A percentile compares a stretch with the other conserved stretches of the same genome.
phyloP scores from a whole-genome alignment of 306 rosid species.

The Phaseolus lunatus region DNA sequence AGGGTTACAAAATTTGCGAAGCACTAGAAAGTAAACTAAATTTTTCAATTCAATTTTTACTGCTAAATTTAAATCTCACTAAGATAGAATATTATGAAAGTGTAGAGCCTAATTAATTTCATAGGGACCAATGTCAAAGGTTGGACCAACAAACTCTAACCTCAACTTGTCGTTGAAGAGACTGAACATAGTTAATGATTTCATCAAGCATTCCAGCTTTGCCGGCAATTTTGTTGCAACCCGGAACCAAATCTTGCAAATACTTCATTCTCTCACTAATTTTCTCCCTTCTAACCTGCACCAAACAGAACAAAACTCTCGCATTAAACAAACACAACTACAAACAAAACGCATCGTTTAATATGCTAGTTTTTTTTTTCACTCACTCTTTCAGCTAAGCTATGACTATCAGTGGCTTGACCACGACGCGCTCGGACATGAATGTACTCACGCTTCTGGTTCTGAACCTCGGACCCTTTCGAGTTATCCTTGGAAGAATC shows the following conservation, averaged over 20 bases:
- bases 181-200: constrained; percentile 95
- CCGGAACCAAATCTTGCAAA: constrained; percentile 96
- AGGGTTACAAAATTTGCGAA: too few species aligned
- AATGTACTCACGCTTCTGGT: constrained; percentile 70
- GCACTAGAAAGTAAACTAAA: too few species aligned
- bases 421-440: constrained; percentile 98
- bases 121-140: background rate
- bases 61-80: too few species aligned
- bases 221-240: constrained; percentile 92
- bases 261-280: constrained; percentile 97
- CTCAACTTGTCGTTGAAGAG: constrained; percentile 98
- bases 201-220: constrained; percentile 99
- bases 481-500: constrained; percentile 60
- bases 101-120: background rate
- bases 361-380: constrained; percentile 62
- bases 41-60: too few species aligned
- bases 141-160: constrained; percentile 48
- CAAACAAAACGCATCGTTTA: constrained; percentile 70
- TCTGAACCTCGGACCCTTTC: constrained; percentile 70
- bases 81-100: too few species aligned
- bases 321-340: background rate
- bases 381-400: constrained; percentile 97
- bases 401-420: constrained; percentile 97
- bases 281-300: constrained; percentile 91
- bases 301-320: background rate